Evolutionary conservation across 352 stramenopile species (phyloP), one percentile per base, ranked within the genome.

Genomic region (Globisporangium paroecandrum): DNA sequence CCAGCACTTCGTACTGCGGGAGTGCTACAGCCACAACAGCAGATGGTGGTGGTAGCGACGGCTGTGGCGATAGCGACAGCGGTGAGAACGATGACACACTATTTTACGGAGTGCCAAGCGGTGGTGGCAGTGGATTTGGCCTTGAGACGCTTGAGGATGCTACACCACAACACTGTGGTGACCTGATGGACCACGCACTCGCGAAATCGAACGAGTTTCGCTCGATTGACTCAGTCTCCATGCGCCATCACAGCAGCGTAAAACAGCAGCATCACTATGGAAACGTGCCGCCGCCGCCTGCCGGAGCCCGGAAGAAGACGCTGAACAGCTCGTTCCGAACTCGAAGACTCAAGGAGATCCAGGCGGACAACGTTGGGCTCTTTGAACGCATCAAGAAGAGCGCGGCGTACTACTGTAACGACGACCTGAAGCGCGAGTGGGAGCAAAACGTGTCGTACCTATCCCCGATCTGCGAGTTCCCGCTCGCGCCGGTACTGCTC

Each of bases 391-490:
- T 92, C 65, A 79, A 81, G 49, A 86, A 89, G 67, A 90, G 69
- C 51, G 65, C 69, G 1, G 73, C 83, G 1, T 81, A 91, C 66
- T 94, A 94, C 58, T 73, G 77, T 2, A 88, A 87, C 9, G 77
- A 87, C 47, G 64, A 81, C 10, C 61, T 94, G 15, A 71, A 69
- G 24, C 79, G 76, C 55, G 83, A 90, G 25, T 91, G 83, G 82
- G 69, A 82, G 22, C 85, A 90, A 60, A 92, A 90, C 69, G 61
- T 88, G 22, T 81, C 83, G 27, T 94, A 91, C 38, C 67, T 94
- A 34, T 76, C 79, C 22, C 89, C 85, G 9, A 92, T 92, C 56
- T 89, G 77, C 57, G 81, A 85, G 65, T 91, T 88, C 60, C 85
- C 79, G 0, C 46, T 88, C 15, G 57, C 76, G 0, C 61, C 66